A percentile compares a stretch with the other conserved stretches of the same genome.
phyloP scores from a whole-genome alignment of 1,139 yeast genomes.

The Blastobotrys aristatus region DNA sequence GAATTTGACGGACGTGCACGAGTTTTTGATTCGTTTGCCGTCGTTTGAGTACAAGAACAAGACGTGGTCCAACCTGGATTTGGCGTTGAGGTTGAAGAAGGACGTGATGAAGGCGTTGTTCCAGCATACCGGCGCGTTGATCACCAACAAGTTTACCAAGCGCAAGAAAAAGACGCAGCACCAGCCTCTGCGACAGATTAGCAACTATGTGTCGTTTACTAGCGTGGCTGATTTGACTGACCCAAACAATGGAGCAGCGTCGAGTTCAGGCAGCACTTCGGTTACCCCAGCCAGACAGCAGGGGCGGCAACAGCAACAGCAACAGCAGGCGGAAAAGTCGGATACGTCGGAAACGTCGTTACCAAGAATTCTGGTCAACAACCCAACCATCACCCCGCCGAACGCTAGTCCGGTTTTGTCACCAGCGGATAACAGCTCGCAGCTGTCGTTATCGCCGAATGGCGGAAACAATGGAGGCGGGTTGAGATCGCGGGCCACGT shows the following conservation, averaged over 20 bases:
- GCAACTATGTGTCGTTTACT: constrained; percentile 33
- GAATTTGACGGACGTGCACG: constrained; percentile 66
- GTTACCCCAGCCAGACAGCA: background rate
- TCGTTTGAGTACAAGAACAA: constrained; percentile 57
- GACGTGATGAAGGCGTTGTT: constrained; percentile 61
- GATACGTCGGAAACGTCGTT: background rate
- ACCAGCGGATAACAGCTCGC: background rate
- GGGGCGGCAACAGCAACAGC: background rate
- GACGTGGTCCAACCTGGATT: constrained; percentile 76
- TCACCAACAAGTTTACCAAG: constrained; percentile 66
- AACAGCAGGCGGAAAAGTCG: background rate
- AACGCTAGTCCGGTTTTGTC: background rate
- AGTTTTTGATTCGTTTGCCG: constrained; percentile 62
- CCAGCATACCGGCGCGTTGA: constrained; percentile 70
- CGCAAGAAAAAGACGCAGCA: constrained; percentile 20
- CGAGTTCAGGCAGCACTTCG: background rate
- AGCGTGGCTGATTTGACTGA: constrained; percentile 30
- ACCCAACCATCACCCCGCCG: background rate
- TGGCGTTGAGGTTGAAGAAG: constrained; percentile 56
- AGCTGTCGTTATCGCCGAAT: background rate
- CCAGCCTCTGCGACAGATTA: constrained; percentile 32
- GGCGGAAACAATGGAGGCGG: constrained; percentile 1
- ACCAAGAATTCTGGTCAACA: constrained; percentile 1
- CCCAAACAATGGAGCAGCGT: background rate
- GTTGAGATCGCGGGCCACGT: constrained; percentile 15